phyloP scores from a whole-genome alignment of 805 yeast species.

The Candida alai region DNA sequence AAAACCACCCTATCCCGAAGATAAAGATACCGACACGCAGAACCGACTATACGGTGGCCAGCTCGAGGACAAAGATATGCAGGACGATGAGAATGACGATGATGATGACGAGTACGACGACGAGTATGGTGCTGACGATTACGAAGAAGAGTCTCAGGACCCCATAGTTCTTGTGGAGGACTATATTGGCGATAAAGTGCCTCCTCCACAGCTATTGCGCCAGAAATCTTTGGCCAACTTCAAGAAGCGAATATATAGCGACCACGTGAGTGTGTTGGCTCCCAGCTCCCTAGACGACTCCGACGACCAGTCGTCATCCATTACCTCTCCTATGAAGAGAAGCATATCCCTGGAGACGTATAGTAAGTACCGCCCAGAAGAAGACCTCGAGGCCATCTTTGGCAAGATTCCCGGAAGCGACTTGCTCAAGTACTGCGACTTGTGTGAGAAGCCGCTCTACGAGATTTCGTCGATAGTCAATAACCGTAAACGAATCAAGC shows the following conservation, averaged over 20 bases:
- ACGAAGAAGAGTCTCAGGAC: constrained; percentile 24
- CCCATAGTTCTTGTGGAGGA: constrained; percentile 54
- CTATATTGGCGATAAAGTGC: constrained; percentile 29
- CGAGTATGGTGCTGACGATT: constrained; percentile 12
- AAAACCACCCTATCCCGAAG: not conserved
- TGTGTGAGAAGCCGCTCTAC: constrained; percentile 67
- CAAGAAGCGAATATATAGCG: constrained; percentile 15
- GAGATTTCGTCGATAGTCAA: constrained; percentile 45
- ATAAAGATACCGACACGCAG: not conserved
- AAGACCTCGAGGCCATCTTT: constrained; percentile 33
- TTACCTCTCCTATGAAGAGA: not conserved
- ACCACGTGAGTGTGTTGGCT: not conserved
- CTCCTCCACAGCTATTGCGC: constrained; percentile 16
- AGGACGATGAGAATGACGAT: constrained; percentile 1
- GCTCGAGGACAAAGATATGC: not conserved
- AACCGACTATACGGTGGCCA: no score
- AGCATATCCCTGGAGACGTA: not conserved
- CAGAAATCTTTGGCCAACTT: constrained; percentile 37
- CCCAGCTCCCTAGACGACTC: not conserved
- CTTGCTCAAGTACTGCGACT: constrained; percentile 51
- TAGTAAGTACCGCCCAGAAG: constrained; percentile 6
- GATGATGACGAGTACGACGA: constrained; percentile 8
- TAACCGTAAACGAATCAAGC: constrained; percentile 10
- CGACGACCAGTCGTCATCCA: not conserved
- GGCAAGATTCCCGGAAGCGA: constrained; percentile 38